Evolutionary conservation across 139 green algal species (phyloP), one percentile per base, ranked within the genome.

Genomic region (Chlorella sp.): DNA sequence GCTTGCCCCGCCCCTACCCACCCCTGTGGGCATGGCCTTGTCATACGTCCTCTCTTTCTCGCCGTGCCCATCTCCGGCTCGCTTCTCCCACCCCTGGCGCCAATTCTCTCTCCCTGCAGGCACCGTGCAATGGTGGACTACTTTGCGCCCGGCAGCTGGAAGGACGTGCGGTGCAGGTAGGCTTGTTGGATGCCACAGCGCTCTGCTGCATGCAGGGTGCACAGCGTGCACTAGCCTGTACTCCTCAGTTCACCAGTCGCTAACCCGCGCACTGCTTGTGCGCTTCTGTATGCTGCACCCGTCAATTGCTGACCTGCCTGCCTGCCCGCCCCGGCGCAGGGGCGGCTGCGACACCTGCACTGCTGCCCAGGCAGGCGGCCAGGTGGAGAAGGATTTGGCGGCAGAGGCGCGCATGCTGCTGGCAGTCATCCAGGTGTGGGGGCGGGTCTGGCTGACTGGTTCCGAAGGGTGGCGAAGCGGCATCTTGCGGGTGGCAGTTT

Each of bases 321-420:
- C 48, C 48, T 57, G 48, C 48, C 48, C 9, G 48, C 39, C 7
- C 37, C 22, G 64, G 34, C 19, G 82, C 83, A 88, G 76, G 22
- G 90, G 87, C 48, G 86, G 90, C 40, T 92, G 90, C 83, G 90
- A 92, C 88, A 92, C 86, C 90, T 92, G 90, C 77, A 12, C 37
- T 0, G 34, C 85, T 26, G 82, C 88, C 36, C 68, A 42, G 26
- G 28, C 37, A 34, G 89, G 75, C 36, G 83, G 28, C 7, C 68
- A 53, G 5, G 0, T 48, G 16, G n/a, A 88, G 42, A 64, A 40
- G 1, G 90, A 93, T 85, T 60, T 92, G 30, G 60, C 68, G 15
- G 30, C 79, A 0, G 81, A 93, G 80, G 87, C 90, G 0, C 80
- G 80, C 42, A 79, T 92, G 84, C 87, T 93, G 87, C 60, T 93